Evolutionary conservation across 306 rosid genomes (phyloP).

Genomic region (Vigna mungo): DNA sequence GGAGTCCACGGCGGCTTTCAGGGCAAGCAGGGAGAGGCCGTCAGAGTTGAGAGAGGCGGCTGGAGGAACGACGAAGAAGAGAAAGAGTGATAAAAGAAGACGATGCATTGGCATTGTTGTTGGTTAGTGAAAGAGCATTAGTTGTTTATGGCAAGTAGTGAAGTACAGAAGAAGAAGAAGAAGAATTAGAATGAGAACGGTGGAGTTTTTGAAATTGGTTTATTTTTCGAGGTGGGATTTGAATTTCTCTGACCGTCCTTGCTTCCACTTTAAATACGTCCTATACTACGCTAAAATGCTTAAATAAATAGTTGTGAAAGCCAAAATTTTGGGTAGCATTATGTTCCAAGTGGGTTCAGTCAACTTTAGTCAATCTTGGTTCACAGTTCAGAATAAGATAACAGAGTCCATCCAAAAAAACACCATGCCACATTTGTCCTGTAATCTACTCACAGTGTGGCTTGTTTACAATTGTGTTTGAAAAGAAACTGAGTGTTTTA

Average conservation of each 20-base stretch:
- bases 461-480: neutral
- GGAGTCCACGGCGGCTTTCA: constrained; percentile 73
- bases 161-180: neutral
- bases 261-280: neutral
- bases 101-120: constrained; percentile 33
- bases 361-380: neutral
- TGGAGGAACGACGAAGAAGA: constrained; percentile 10
- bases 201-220: constrained; percentile 5
- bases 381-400: neutral
- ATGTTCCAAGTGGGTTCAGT: neutral
- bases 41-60: constrained; percentile 64
- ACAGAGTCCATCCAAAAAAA: neutral
- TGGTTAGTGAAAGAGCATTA: neutral
- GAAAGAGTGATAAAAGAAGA: neutral
- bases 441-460: neutral
- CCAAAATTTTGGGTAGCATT: neutral
- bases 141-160: neutral
- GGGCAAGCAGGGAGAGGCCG: constrained; percentile 82
- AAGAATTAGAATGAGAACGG: neutral
- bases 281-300: neutral
- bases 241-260: neutral
- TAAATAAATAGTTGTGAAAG: neutral
- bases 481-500: too few relatives aligned
- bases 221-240: neutral
- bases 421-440: neutral